Evolutionary conservation across 148 eudicot genomes (phyloP).

Genomic region (Diospyros kaki): DNA sequence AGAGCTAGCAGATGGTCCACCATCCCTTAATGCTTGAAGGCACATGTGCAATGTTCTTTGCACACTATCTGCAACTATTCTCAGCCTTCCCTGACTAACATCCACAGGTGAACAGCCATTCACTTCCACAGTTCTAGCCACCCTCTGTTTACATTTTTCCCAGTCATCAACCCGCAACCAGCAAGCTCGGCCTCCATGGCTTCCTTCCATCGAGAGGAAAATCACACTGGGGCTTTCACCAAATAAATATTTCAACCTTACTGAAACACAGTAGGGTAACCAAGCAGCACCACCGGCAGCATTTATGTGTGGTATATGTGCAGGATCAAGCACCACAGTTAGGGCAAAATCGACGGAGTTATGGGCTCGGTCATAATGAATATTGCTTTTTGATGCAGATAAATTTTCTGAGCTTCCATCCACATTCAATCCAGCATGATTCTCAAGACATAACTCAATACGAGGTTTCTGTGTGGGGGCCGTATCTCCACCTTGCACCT

Average conservation of each 20-base stretch:
- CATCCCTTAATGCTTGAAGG: conserved; percentile 76
- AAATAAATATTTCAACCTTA: conserved; percentile 75
- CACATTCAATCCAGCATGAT: conserved; percentile 65
- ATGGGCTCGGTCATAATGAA: conserved; percentile 77
- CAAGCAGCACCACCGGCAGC: conserved; percentile 99
- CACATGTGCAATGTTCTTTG: conserved; percentile 67
- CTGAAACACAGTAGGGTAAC: conserved; percentile 93
- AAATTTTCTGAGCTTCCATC: conserved; percentile 59
- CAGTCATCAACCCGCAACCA: conserved; percentile 80
- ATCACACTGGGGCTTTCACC: conserved; percentile 61
- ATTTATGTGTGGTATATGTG: conserved; percentile 78
- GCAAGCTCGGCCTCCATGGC: conserved; percentile 95
- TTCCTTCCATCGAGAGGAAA: conserved; percentile 93
- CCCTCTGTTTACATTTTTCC: conserved; percentile 86
- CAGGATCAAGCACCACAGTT: conserved; percentile 86
- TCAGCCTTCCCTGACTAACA: conserved; percentile 81
- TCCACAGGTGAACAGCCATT: conserved; percentile 51
- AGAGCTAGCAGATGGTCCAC: conserved; percentile 33
- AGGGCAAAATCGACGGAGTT: conserved; percentile 82
- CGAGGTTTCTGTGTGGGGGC: conserved; percentile 90
- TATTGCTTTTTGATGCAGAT: conserved; percentile 84
- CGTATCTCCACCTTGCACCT: conserved; percentile 76
- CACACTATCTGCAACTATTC: conserved; percentile 71
- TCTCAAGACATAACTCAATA: conserved; percentile 93
- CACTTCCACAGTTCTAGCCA: conserved; percentile 61